A percentile compares a stretch with the other conserved stretches of the same genome.
Conservation (phyloP, 225 moss, liverwort and hornwort species). For the Pseudoscleropodium purum region DNA sequence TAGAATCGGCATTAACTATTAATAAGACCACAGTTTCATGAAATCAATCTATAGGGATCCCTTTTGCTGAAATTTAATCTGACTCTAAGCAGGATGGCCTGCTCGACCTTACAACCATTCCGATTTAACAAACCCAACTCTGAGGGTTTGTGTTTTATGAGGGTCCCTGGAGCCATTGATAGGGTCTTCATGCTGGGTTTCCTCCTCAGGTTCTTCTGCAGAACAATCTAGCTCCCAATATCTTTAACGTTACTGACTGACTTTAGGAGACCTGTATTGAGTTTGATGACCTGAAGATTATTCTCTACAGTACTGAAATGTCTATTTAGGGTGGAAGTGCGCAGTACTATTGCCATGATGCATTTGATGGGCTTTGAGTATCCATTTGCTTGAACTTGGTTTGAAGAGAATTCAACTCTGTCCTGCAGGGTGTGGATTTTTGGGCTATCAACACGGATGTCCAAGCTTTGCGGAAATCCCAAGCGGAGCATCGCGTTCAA, state of each 20-base stretch:
- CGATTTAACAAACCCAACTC: background rate
- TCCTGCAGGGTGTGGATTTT: constrained; percentile 70
- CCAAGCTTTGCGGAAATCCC: constrained; percentile 72
- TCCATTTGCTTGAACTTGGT: background rate
- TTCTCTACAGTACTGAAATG: background rate
- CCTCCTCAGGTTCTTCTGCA: background rate
- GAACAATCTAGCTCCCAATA: background rate
- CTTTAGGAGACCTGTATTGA: background rate
- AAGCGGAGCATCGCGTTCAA: constrained; percentile 73
- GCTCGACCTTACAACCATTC: background rate
- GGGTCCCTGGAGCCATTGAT: background rate
- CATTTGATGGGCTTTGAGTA: background rate
- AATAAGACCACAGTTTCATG: background rate
- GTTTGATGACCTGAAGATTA: background rate
- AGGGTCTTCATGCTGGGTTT: background rate
- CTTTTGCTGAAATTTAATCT: background rate
- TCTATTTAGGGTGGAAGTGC: background rate
- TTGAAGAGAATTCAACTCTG: background rate
- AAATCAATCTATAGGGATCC: background rate
- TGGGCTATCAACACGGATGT: constrained; percentile 89
- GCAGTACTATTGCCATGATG: background rate
- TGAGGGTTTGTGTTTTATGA: background rate
- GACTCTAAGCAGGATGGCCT: background rate
- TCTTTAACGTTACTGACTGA: too few species aligned
- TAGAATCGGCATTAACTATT: background rate